Conservation (phyloP, 495 filamentous ascomycete genomes). For the Xylaria venustula region DNA sequence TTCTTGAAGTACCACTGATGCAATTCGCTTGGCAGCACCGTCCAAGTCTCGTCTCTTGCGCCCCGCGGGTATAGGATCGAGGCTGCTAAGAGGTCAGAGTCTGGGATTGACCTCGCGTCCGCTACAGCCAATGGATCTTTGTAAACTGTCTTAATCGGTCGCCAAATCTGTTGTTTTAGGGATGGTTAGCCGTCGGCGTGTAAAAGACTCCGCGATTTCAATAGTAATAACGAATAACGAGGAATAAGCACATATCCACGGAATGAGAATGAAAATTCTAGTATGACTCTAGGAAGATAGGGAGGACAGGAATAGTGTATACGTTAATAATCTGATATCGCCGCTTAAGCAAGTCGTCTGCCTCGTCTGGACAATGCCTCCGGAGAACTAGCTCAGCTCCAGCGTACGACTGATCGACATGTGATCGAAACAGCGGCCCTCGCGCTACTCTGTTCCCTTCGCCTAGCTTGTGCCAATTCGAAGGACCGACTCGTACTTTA, state of each 20-base stretch:
- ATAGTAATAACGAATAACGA: not conserved
- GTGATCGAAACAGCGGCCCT: slow-evolving; percentile 63
- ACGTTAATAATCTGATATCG: slow-evolving; percentile 73
- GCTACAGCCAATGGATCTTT: slow-evolving; percentile 63
- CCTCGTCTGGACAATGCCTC: slow-evolving; percentile 57
- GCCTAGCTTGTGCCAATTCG: slow-evolving; percentile 37
- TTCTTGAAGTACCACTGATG: slow-evolving; percentile 76
- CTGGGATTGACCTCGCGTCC: slow-evolving; percentile 55
- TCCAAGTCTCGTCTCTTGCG: slow-evolving; percentile 68
- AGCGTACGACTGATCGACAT: slow-evolving; percentile 69
- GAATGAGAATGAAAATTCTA: not conserved
- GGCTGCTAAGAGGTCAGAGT: slow-evolving; percentile 64
- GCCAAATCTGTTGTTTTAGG: slow-evolving; percentile 48
- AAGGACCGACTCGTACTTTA: slow-evolving; percentile 60
- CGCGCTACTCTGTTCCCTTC: slow-evolving; percentile 41
- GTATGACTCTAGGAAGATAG: not conserved
- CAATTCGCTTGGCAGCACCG: slow-evolving; percentile 53
- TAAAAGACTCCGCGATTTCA: not conserved
- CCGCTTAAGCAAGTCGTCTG: slow-evolving; percentile 55
- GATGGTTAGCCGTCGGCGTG: not conserved
- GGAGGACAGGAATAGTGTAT: not conserved
- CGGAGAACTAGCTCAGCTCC: slow-evolving; percentile 57
- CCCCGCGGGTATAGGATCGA: slow-evolving; percentile 65
- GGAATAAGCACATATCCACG: not conserved
- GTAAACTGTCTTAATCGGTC: slow-evolving; percentile 60